phyloP scores from a whole-genome alignment of 768 basidiomycete genomes.

The Pisolithus tinctorius region DNA sequence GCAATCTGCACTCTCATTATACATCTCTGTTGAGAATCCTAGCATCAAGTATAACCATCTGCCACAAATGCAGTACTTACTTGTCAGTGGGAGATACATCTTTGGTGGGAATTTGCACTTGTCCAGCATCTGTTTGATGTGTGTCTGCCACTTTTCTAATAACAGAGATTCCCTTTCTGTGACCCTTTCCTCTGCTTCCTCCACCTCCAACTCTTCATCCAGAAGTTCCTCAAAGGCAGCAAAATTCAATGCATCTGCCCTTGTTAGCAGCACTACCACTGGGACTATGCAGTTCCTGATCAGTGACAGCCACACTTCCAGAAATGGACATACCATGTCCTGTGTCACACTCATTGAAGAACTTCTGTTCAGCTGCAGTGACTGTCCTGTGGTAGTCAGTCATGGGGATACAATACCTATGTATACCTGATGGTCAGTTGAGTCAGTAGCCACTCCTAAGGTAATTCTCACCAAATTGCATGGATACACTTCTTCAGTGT shows the following conservation, averaged over 20 bases:
- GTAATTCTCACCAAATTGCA: slow-evolving; percentile 30
- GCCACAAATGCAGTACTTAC: not conserved
- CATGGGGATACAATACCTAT: slow-evolving; percentile 35
- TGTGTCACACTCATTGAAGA: slow-evolving; percentile 22
- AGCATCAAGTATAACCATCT: not conserved
- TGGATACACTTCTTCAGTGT: slow-evolving; percentile 26
- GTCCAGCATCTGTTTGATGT: not conserved
- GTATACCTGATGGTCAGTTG: not conserved
- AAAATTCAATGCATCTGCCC: slow-evolving; percentile 26
- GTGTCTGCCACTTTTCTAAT: not conserved
- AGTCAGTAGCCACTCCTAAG: not conserved
- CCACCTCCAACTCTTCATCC: slow-evolving; percentile 4
- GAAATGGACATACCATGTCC: slow-evolving; percentile 1
- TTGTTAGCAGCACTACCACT: slow-evolving; percentile 33
- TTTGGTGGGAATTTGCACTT: not conserved
- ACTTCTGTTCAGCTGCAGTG: slow-evolving; percentile 21
- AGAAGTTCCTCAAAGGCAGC: slow-evolving; percentile 11
- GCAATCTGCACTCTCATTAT: not conserved
- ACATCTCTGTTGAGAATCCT: not conserved
- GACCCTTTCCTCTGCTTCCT: slow-evolving; percentile 8
- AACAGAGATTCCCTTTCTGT: slow-evolving; percentile 9
- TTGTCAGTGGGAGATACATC: not conserved
- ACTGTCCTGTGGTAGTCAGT: slow-evolving; percentile 20
- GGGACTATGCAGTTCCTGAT: slow-evolving; percentile 23
- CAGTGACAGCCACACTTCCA: not conserved